phyloP scores from a whole-genome alignment of 805 yeast genomes.

The Tetrapisispora taiwanensis region DNA sequence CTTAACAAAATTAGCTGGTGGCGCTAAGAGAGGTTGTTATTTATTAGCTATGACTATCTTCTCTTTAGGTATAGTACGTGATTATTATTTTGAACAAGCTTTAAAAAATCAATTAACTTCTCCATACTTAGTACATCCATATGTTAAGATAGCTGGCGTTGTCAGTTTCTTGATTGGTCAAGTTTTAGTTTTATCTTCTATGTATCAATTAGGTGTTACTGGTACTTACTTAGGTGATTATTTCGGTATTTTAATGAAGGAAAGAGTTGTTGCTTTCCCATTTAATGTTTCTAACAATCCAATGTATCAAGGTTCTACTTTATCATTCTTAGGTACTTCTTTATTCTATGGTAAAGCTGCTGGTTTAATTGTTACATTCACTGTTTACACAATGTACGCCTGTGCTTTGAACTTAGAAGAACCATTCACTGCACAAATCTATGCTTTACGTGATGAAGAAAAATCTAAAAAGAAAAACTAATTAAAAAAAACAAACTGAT shows the following conservation, averaged over 20 bases:
- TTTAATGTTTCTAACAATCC: slow-evolving; percentile 88
- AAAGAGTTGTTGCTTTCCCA: slow-evolving; percentile 86
- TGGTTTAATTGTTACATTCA: slow-evolving; percentile 60
- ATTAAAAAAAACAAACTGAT: background rate
- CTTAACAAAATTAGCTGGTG: slow-evolving; percentile 64
- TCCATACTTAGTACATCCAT: slow-evolving; percentile 36
- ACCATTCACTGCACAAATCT: slow-evolving; percentile 89
- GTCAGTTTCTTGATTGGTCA: slow-evolving; percentile 59
- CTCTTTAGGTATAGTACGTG: slow-evolving; percentile 75
- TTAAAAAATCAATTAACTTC: slow-evolving; percentile 61
- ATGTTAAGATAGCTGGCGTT: slow-evolving; percentile 43
- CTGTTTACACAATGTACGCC: slow-evolving; percentile 74
- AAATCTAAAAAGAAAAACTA: slow-evolving; percentile 13
- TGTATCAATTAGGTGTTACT: slow-evolving; percentile 89
- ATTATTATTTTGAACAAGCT: slow-evolving; percentile 62
- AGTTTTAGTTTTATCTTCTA: slow-evolving; percentile 67
- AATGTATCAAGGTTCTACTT: slow-evolving; percentile 89
- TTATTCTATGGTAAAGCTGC: slow-evolving; percentile 84
- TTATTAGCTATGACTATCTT: slow-evolving; percentile 74
- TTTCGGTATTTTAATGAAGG: slow-evolving; percentile 88
- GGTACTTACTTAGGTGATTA: slow-evolving; percentile 97
- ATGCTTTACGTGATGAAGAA: slow-evolving; percentile 54
- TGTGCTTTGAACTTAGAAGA: slow-evolving; percentile 85
- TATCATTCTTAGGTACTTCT: slow-evolving; percentile 86
- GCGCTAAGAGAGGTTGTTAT: slow-evolving; percentile 72